Percentiles rank a stretch among this genome's conserved stretches.
Conservation (phyloP, 495 filamentous ascomycete genomes). For the Aspergillus taichungensis region DNA sequence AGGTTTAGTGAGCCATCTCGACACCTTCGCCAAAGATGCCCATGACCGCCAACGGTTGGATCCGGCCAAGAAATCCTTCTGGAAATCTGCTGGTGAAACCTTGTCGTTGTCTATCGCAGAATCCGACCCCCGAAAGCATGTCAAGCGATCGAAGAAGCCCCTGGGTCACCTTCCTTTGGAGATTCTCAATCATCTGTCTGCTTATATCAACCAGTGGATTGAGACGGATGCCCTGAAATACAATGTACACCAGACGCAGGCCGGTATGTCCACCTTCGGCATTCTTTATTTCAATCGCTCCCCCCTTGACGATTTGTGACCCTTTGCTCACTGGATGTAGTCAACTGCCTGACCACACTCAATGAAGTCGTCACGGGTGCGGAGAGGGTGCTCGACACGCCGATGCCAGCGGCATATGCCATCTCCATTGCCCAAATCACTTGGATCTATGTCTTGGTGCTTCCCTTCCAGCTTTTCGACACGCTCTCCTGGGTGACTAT, state of each 20-base stretch:
- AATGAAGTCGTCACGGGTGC: constrained; percentile 68
- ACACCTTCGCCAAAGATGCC: constrained; percentile 59
- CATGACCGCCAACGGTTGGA: constrained; percentile 40
- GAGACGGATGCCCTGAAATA: constrained; percentile 46
- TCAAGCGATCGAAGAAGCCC: constrained; percentile 55
- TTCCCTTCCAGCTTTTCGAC: constrained; percentile 73
- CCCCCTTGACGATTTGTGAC: no score
- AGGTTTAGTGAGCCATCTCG: constrained; percentile 33
- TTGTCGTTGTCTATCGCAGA: constrained; percentile 61
- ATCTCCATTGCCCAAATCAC: constrained; percentile 84
- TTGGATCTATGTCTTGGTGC: constrained; percentile 73
- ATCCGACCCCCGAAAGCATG: constrained; percentile 62
- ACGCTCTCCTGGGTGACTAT: constrained; percentile 66
- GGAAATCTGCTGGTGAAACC: constrained; percentile 59
- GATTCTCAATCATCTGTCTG: constrained; percentile 62
- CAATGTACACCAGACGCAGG: constrained; percentile 36
- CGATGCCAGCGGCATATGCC: constrained; percentile 73
- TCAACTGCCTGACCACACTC: constrained; percentile 37
- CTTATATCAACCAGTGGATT: constrained; percentile 52
- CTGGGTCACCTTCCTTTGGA: constrained; percentile 73
- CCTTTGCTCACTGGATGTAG: constrained; percentile 4
- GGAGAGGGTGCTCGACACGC: constrained; percentile 78
- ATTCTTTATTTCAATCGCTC: no score
- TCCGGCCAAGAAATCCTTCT: constrained; percentile 38
- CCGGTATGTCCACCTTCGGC: constrained; percentile 19